A percentile compares a stretch with the other conserved stretches of the same genome.
These are phyloP conservation scores for Erodium moschatum DNA, from an alignment of 441 rosid genomes.

Conservation along the genomic window DNA sequence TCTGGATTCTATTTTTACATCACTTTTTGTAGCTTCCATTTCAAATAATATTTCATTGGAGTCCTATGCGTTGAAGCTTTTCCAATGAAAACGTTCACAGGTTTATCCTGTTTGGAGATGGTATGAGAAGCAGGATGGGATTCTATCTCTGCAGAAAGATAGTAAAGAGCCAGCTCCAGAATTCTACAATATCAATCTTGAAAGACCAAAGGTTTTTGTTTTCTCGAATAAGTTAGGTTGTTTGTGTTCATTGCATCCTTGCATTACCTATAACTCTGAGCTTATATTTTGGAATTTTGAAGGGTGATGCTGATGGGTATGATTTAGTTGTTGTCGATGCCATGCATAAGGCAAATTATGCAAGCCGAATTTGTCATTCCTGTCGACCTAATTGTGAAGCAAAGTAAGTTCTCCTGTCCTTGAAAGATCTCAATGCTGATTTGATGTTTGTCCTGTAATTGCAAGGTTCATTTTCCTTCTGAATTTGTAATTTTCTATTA, in stretches of 20 bases:
- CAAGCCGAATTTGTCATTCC: constrained; percentile 98
- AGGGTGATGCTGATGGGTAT: constrained; percentile 99
- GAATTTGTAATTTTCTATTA: constrained; percentile 12
- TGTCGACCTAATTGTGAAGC: constrained; percentile 99
- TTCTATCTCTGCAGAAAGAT: constrained; percentile 86
- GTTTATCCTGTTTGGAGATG: constrained; percentile 99
- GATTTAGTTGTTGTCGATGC: constrained; percentile 99
- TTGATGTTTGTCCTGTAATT: constrained; percentile 2
- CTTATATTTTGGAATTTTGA: constrained; percentile 25
- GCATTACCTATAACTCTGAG: constrained; percentile 18
- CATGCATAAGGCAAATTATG: constrained; percentile 99
- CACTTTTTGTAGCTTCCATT: too few species aligned
- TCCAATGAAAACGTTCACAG: constrained; percentile 28
- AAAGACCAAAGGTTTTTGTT: constrained; percentile 89
- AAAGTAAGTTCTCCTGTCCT: constrained; percentile 48
- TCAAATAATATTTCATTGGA: too few species aligned
- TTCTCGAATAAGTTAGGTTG: constrained; percentile 15
- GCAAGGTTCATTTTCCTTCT: background rate
- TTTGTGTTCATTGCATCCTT: constrained; percentile 7
- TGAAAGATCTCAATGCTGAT: background rate
- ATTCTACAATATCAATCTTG: constrained; percentile 95
- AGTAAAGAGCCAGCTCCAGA: constrained; percentile 98
- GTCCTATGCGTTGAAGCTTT: constrained; percentile 14
- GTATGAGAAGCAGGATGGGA: constrained; percentile 99
- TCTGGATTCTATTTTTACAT: too few species aligned